Evolutionary conservation across 495 filamentous ascomycete genomes (phyloP), one percentile per base, ranked within the genome.

Genomic region (Parachaetomium inaequale): DNA sequence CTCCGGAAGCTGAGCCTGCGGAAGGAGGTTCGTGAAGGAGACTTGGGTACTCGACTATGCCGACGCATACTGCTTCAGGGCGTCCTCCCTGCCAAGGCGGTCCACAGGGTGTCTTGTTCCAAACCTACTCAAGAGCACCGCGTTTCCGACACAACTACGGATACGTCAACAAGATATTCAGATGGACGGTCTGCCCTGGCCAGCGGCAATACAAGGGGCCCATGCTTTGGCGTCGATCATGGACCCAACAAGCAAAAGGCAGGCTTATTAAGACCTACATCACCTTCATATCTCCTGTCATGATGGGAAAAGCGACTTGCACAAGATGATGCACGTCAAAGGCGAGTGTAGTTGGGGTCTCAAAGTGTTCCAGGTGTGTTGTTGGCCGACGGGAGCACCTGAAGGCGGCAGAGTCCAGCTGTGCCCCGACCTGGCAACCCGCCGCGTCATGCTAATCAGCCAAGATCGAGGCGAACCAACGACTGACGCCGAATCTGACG

Each of bases 1-100:
- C 19, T 42, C 63, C 7, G 62, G 59, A 26, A 69, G 70, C 49
- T 73, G 62, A 70, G 54, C 26, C 3, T 12, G 10, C 52, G 25
- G 26, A 21, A 55, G 4, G 17, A 12, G n/a, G 21, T 17, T 2
- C 6, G 31, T 4, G n/a, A 2, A 25, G 11, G 11, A 15, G 4
- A 15, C 4, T n/a, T n/a, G n/a, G n/a, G n/a, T n/a, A n/a, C n/a
- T n/a, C n/a, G n/a, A n/a, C n/a, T n/a, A n/a, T n/a, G n/a, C n/a
- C n/a, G n/a, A n/a, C n/a, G n/a, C n/a, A n/a, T n/a, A n/a, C n/a
- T n/a, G n/a, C n/a, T n/a, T n/a, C n/a, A n/a, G n/a, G n/a, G n/a
- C n/a, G n/a, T n/a, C n/a, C n/a, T n/a, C n/a, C n/a, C n/a, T n/a
- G n/a, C n/a, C n/a, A n/a, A n/a, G n/a, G n/a, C n/a, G n/a, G n/a